Conservation (phyloP, 228 moss, liverwort and hornwort genomes). For the Sphagnum fallax region DNA sequence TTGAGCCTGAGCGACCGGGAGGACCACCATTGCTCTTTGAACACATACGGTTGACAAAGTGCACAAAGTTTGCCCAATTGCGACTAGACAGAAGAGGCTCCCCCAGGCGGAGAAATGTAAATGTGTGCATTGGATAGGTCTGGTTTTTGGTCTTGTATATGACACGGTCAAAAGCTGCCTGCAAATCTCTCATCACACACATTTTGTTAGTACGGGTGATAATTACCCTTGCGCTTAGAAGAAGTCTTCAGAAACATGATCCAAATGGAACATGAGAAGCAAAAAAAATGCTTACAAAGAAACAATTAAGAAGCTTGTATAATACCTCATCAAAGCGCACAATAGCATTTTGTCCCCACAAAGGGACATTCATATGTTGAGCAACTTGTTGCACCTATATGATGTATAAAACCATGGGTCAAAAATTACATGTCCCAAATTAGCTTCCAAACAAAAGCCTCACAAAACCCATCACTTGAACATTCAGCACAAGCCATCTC, state of each 20-base stretch:
- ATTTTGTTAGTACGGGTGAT: too few relatives aligned
- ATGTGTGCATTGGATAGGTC: slow-evolving; percentile 4
- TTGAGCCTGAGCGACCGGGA: slow-evolving; percentile 3
- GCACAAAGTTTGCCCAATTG: slow-evolving; percentile 11
- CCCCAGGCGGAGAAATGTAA: slow-evolving; percentile 9
- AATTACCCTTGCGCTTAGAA: too few relatives aligned
- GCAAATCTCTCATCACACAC: background rate
- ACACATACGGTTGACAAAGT: slow-evolving; percentile 12
- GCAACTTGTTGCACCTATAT: slow-evolving; percentile 9
- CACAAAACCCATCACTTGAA: background rate
- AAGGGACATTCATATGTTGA: slow-evolving; percentile 6
- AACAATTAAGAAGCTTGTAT: background rate
- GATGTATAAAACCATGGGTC: background rate
- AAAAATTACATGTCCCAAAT: background rate
- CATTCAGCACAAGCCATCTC: background rate
- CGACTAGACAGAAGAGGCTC: slow-evolving; percentile 5
- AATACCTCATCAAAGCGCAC: slow-evolving; percentile 15
- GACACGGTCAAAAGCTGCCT: slow-evolving; percentile 11
- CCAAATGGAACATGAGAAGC: background rate
- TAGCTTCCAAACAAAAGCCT: background rate
- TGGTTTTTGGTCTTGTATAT: slow-evolving; percentile 3
- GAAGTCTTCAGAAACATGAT: too few relatives aligned
- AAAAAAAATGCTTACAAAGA: background rate
- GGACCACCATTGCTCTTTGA: slow-evolving; percentile 1
- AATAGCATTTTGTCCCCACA: slow-evolving; percentile 9